phyloP scores from a whole-genome alignment of 768 basidiomycete genomes.

The Antrodiella citrinella region DNA sequence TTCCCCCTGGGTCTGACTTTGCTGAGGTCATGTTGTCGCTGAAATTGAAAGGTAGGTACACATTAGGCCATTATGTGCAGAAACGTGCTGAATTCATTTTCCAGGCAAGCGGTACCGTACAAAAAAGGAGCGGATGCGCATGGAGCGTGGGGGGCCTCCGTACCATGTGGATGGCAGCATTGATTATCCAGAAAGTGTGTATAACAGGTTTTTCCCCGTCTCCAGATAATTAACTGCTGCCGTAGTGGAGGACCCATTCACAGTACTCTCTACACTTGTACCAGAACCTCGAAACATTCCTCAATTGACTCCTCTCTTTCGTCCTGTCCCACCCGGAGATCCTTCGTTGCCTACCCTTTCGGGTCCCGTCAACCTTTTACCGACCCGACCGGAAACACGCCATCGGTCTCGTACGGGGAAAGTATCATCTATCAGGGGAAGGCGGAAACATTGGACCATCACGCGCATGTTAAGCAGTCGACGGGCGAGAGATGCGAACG shows the following conservation, averaged over 20 bases:
- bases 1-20: conserved; percentile 63
- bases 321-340: conserved; percentile 26
- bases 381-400: conserved; percentile 7
- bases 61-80: neutral
- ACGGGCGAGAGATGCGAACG: conserved; percentile 38
- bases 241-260: conserved; percentile 77
- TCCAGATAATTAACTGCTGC: neutral
- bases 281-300: conserved; percentile 53
- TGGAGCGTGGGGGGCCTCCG: conserved; percentile 72
- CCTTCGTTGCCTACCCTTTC: conserved; percentile 18
- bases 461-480: conserved; percentile 42
- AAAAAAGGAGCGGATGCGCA: conserved; percentile 72
- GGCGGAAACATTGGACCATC: conserved; percentile 50
- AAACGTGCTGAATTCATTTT: too few relatives aligned
- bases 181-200: conserved; percentile 61
- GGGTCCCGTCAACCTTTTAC: conserved; percentile 21
- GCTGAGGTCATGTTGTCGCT: conserved; percentile 65
- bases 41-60: conserved; percentile 58
- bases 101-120: conserved; percentile 71
- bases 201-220: neutral
- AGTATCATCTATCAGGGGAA: neutral
- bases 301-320: conserved; percentile 48
- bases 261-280: conserved; percentile 52
- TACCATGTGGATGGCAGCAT: conserved; percentile 69
- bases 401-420: neutral